Evolutionary conservation across 345 rosid genomes (phyloP).

Genomic region (Ceriops zippeliana): DNA sequence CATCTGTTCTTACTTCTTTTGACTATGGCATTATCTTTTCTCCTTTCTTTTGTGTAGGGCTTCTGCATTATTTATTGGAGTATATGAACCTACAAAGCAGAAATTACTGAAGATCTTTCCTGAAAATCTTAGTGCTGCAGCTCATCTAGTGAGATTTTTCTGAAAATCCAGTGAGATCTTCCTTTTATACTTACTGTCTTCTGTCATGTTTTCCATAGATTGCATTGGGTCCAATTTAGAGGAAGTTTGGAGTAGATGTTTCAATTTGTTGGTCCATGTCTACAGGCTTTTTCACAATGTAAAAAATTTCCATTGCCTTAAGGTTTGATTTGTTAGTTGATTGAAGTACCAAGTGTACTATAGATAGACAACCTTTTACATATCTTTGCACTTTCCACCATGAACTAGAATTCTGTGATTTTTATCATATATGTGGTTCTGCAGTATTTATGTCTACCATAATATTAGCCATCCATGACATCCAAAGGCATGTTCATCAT

Average conservation of each 20-base stretch:
- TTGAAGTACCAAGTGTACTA: neutral
- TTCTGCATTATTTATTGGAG: slow-evolving; percentile 92
- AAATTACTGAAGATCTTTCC: slow-evolving; percentile 71
- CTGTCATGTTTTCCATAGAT: neutral
- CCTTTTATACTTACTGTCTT: neutral
- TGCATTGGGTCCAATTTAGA: neutral
- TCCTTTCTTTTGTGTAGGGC: slow-evolving; percentile 47
- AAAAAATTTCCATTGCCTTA: neutral
- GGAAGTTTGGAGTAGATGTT: neutral
- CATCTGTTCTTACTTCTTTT: slow-evolving; percentile 5
- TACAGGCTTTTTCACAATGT: neutral
- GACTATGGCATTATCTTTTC: slow-evolving; percentile 5
- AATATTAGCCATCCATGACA: neutral
- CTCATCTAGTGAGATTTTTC: slow-evolving; percentile 62
- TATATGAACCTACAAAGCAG: slow-evolving; percentile 92
- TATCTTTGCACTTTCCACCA: neutral
- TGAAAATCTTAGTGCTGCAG: slow-evolving; percentile 79
- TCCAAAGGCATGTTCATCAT: neutral
- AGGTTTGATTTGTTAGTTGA: neutral
- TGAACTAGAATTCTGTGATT: neutral
- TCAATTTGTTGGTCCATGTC: neutral
- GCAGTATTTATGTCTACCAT: neutral
- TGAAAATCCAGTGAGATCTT: neutral
- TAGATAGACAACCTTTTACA: neutral
- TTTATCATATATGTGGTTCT: neutral